Base-by-base conservation (phyloP, 257 asterid genomes). In the Ilex aquifolium region DNA sequence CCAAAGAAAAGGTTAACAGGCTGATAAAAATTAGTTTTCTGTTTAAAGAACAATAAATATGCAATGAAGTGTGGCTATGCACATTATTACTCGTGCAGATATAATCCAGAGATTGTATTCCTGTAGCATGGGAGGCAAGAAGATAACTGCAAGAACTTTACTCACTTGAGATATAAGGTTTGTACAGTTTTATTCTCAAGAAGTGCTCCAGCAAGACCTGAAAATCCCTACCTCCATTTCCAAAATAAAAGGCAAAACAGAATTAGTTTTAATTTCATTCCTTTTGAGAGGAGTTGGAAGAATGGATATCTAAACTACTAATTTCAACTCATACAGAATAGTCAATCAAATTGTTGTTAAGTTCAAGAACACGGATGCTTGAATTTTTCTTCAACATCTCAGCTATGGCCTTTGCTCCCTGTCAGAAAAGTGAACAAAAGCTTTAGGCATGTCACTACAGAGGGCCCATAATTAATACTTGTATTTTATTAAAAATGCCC, bases 141-240 rank as follows among this genome's bases (percentile, higher is more conserved):
- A n/a, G 30, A 56, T 42, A 57, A 12, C 32, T 3, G 57, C 36
- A 32, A 27, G 7, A 40, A 55, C 13, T 56, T 57, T 46, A 69
- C 81, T 68, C 62, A 92, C 99, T 84, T 92, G 79, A 92, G 96
- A 72, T 90, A 60, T 68, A 93, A 74, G 9, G 95, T 68, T 62
- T 82, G 85, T 40, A 93, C 53, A 56, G 68, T 84, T 75, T 71
- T 90, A 77, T 90, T 93, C 85, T 87, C 90, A 70, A 90, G 86
- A 70, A 93, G 80, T 31, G 94, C 95, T 78, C 77, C 99, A 69
- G 95, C 99, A 75, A 93, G 92, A 79, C 96, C 87, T 68, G 99
- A 87, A 80, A 90, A 87, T 80, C 99, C 99, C 99, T 93, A 87
- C 86, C 90, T 85, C 95, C 99, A 85, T 82, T 79, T 78, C 80